Evolutionary conservation across 352 stramenopile species (phyloP), one percentile per base, ranked within the genome.

Genomic region (Globisporangium cederbergense): DNA sequence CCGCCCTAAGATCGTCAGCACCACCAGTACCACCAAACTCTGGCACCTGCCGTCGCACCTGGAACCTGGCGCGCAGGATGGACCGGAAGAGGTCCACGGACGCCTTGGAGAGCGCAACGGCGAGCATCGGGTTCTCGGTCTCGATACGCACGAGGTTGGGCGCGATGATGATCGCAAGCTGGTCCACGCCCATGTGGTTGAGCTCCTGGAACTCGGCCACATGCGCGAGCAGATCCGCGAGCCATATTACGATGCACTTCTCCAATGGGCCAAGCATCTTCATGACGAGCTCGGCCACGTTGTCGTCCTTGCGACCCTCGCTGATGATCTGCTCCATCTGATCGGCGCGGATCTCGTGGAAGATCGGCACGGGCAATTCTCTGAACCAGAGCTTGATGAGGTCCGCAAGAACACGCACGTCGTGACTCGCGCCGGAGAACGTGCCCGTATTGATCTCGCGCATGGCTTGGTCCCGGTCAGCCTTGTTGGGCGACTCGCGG

Each of bases 371-470:
- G 0, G 88, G 83, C 0, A 97, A 76, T 46, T 96, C 86, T 0
- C 90, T 81, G 67, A 97, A 97, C 82, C 84, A 97, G 46, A 96
- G 65, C 65, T 97, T 97, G 71, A 97, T 89, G 3, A 97, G 72
- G 65, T 96, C 91, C 0, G 86, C 90, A 9, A 96, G 67, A 50
- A 97, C 85, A 30, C 91, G 84, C 50, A 95, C 81, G 51, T 97
- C 88, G 34, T 85, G 73, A 20, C 67, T 69, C 1, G 71, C 77
- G 34, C 85, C 88, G 36, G 61, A 67, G 60, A 95, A 95, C 45
- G 76, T 81, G 14, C 87, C 88, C 14, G 80, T 79, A 62, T 97
- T 95, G 67, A 97, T 92, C 57, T 93, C 81, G 7, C 66, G 51
- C 80, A 96, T 94, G 20, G 88, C 86, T 60, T 79, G 74, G 54